phyloP scores from a whole-genome alignment of 2,329 filamentous ascomycete genomes.

The Trichoderma atrobrunneum region DNA sequence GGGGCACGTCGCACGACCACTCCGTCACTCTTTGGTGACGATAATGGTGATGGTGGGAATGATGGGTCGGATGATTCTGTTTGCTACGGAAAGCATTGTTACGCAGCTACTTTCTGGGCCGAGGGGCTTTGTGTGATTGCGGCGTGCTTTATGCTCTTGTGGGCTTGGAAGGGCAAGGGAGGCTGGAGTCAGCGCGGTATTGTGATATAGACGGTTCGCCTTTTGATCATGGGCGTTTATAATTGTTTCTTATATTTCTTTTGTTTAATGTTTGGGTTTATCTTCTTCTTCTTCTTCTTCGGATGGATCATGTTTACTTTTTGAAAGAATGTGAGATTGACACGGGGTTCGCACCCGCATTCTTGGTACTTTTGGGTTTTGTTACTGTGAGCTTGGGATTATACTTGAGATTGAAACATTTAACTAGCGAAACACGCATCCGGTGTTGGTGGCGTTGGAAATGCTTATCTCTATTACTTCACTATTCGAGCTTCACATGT shows the following conservation, averaged over 20 bases:
- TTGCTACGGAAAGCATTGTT: conserved; percentile 81
- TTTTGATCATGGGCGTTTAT: neutral
- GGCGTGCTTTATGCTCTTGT: conserved; percentile 68
- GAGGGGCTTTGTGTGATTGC: conserved; percentile 78
- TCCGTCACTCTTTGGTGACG: conserved; percentile 28
- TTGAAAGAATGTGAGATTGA: neutral
- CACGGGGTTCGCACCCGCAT: neutral
- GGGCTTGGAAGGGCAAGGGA: conserved; percentile 75
- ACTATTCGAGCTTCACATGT: neutral
- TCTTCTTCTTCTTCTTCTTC: neutral
- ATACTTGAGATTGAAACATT: neutral
- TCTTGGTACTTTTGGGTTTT: neutral
- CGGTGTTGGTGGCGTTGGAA: neutral
- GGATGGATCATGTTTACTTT: neutral
- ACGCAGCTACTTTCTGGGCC: conserved; percentile 79
- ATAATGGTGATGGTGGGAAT: conserved; percentile 29
- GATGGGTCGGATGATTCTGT: conserved; percentile 51
- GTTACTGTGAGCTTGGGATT: neutral
- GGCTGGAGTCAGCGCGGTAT: conserved; percentile 78
- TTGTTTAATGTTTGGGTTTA: neutral
- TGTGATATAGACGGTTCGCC: conserved; percentile 48
- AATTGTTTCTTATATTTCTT: neutral
- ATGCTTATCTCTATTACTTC: neutral
- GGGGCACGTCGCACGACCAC: conserved; percentile 47
- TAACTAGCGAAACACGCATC: neutral